Evolutionary conservation across 192 early-diverging fungal species (phyloP), one percentile per base, ranked within the genome.

Genomic region (Chytriomyces sp.): DNA sequence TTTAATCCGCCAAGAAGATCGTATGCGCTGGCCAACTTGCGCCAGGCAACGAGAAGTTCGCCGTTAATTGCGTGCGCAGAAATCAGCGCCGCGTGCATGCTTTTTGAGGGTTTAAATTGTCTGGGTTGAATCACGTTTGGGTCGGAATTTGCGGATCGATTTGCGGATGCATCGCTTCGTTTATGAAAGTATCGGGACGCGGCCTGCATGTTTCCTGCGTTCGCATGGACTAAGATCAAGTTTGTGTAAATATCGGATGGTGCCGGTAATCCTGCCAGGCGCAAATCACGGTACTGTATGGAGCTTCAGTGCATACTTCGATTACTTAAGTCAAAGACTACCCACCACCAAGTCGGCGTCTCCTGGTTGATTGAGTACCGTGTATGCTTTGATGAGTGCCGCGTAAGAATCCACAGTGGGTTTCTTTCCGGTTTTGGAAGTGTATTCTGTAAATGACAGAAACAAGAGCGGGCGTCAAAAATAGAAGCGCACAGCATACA

Each of bases 331-430:
- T 13, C 18, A 28, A 64, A 64, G 28, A 18, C 11, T 18, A 64
- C 62, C 5, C 4, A 64, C 62, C 62, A 67, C 16, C 16, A 46
- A 28, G 50, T 71, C 69, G 43, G 69, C 69, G 18, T 71, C 69
- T 5, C 50, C 69, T 10, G 69, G 69, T 6, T 71, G 47, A 13
- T 35, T n/a, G 5, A 71, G 43, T 26, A 44, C 20, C 20, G 50
- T 10, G 69, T 71, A n/a, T 9, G 69, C 69, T 50, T 71, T 60
- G 50, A 71, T 71, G 43, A 71, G 69, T 10, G 69, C 69, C 11
- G 13, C 20, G 57, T 28, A 71, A 23, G 10, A 59, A 43, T 10
- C 44, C 8, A 18, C 11, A 59, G 24, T 44, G n/a, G 23, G 69
- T 60, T 71, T 50, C 11, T 60, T 50, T 10, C 50, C 47, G 9